A percentile compares a stretch with the other conserved stretches of the same genome.
Evolutionary conservation across 2,329 filamentous ascomycete species (phyloP).

Genomic region (Shiraia sp.): DNA sequence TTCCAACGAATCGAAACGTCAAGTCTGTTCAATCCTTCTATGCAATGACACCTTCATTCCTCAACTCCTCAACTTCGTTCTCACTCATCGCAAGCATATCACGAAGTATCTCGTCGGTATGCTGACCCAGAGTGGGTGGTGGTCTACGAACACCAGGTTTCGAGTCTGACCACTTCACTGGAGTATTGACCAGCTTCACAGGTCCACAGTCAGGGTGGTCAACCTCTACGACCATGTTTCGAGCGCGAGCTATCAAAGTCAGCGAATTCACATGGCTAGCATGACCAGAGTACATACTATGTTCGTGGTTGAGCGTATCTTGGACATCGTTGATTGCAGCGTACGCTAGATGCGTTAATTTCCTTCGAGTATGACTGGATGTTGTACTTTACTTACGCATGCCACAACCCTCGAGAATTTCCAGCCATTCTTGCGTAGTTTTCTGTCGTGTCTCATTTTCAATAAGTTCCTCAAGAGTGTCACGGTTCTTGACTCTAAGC

Average conservation of each 20-base stretch:
- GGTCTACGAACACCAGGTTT: slow-evolving; percentile 74
- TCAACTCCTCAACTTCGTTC: slow-evolving; percentile 35
- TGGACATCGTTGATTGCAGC: slow-evolving; percentile 94
- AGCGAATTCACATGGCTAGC: slow-evolving; percentile 1
- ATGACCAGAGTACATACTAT: slow-evolving; percentile 60
- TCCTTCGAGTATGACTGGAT: neutral
- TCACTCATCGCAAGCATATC: slow-evolving; percentile 37
- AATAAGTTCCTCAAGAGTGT: slow-evolving; percentile 76
- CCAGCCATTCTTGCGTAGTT: slow-evolving; percentile 87
- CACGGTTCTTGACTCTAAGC: slow-evolving; percentile 68
- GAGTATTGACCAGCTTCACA: slow-evolving; percentile 89
- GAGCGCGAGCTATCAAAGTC: slow-evolving; percentile 60
- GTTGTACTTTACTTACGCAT: slow-evolving; percentile 61
- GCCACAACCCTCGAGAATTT: slow-evolving; percentile 83
- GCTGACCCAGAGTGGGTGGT: slow-evolving; percentile 73
- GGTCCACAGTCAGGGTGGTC: slow-evolving; percentile 82
- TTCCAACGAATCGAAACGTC: slow-evolving; percentile 1
- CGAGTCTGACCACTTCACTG: slow-evolving; percentile 89
- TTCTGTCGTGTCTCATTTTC: slow-evolving; percentile 73
- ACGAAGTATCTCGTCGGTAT: slow-evolving; percentile 43
- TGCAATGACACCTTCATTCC: slow-evolving; percentile 41
- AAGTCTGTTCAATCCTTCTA: too few relatives aligned
- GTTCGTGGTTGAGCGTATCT: slow-evolving; percentile 78
- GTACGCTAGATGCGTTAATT: slow-evolving; percentile 58
- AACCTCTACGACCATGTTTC: slow-evolving; percentile 87